phyloP scores from a whole-genome alignment of 257 asterid species.

The Handroanthus guayacan region DNA sequence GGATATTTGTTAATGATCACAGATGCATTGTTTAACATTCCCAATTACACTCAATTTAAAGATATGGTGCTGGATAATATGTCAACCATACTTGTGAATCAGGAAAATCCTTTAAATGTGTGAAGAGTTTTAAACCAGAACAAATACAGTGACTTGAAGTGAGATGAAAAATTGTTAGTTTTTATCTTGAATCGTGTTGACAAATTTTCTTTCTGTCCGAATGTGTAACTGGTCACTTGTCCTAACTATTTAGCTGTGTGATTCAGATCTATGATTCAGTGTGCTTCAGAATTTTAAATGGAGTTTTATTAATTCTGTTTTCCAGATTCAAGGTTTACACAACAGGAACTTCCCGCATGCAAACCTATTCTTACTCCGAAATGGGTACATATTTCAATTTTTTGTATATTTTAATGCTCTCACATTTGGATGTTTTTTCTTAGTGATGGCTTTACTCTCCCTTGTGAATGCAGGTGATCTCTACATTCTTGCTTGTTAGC shows the following conservation, averaged over 20 bases:
- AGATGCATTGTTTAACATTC: neutral
- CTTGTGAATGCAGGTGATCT: conserved; percentile 69
- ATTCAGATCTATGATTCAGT: neutral
- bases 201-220: neutral
- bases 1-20: neutral
- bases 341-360: conserved; percentile 99
- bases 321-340: conserved; percentile 97
- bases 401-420: conserved; percentile 14
- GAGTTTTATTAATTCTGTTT: conserved; percentile 11
- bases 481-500: conserved; percentile 78
- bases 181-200: neutral
- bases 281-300: neutral
- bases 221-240: conserved; percentile 22
- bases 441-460: conserved; percentile 29
- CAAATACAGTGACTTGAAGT: neutral
- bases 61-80: neutral
- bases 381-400: conserved; percentile 64
- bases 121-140: neutral
- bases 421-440: neutral
- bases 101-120: neutral
- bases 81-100: neutral
- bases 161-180: neutral
- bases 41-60: neutral
- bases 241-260: neutral
- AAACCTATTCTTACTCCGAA: conserved; percentile 95